Evolutionary conservation across 305 asterid genomes (phyloP).

Genomic region (Solanum hybrid): DNA sequence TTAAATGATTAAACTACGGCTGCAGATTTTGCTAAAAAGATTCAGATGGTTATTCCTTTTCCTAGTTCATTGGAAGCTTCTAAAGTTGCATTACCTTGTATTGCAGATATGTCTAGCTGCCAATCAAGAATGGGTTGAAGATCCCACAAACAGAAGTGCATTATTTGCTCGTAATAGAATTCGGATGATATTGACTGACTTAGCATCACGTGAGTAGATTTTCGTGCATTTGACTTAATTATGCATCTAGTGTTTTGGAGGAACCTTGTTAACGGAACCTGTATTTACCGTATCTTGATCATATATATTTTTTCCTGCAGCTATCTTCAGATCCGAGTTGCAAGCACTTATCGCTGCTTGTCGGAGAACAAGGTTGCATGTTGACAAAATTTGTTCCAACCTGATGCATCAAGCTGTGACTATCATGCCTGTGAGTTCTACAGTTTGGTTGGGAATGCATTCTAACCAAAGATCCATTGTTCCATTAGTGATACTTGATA

Average conservation of each 20-base stretch:
- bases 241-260: neutral
- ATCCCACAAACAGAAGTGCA: conserved; percentile 74
- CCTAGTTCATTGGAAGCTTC: neutral
- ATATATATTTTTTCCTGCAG: conserved; percentile 22
- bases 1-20: neutral
- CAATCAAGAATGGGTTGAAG: conserved; percentile 87
- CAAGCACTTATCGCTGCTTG: conserved; percentile 64
- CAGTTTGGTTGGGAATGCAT: neutral
- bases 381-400: conserved; percentile 43
- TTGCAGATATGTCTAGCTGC: conserved; percentile 66
- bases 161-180: conserved; percentile 83
- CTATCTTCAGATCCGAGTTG: conserved; percentile 60
- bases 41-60: neutral
- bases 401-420: conserved; percentile 51
- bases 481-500: neutral
- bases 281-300: neutral
- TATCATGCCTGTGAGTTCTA: conserved; percentile 55
- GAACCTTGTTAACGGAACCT: neutral
- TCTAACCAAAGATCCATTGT: neutral
- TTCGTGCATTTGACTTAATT: neutral
- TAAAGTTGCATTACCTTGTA: conserved; percentile 5
- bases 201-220: conserved; percentile 54
- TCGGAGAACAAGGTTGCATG: conserved; percentile 58
- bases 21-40: neutral
- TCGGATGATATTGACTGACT: conserved; percentile 47